phyloP scores from a whole-genome alignment of 2,329 filamentous ascomycete species.

The Aspergillus alliaceus region DNA sequence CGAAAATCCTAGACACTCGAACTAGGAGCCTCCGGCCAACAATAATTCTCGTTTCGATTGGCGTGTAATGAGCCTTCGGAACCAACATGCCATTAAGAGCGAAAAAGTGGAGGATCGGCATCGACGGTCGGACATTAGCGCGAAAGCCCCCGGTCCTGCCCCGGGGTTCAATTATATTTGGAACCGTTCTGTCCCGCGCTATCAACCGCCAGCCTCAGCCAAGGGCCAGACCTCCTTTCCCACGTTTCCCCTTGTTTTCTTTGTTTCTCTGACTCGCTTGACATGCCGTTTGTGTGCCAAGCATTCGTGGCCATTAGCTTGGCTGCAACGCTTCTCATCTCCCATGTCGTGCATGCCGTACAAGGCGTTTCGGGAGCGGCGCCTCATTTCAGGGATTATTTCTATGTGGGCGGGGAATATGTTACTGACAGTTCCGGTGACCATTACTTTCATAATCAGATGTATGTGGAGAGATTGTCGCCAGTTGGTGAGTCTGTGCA shows the following conservation, averaged over 20 bases:
- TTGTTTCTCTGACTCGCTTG: neutral
- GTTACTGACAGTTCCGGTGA: neutral
- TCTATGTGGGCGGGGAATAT: neutral
- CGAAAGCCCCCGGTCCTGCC: slow-evolving; percentile 1
- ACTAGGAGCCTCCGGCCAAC: neutral
- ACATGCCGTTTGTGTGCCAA: neutral
- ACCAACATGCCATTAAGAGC: neutral
- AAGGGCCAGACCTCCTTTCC: neutral
- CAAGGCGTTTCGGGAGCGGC: neutral
- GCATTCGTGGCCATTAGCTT: neutral
- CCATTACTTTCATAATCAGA: slow-evolving; percentile 19
- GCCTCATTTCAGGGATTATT: neutral
- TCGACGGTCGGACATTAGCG: neutral
- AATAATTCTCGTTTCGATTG: neutral
- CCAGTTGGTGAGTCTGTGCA: slow-evolving; percentile 19
- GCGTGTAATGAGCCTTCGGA: neutral
- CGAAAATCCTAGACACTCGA: neutral
- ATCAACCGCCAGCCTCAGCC: neutral
- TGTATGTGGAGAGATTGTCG: slow-evolving; percentile 36
- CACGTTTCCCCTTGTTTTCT: neutral
- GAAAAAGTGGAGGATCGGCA: neutral
- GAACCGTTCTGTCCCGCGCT: neutral
- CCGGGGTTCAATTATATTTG: neutral
- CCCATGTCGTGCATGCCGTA: neutral
- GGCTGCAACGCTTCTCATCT: neutral